A percentile compares a stretch with the other conserved stretches of the same genome.
phyloP scores from a whole-genome alignment of 768 basidiomycete species.

The Boletus sp. region DNA sequence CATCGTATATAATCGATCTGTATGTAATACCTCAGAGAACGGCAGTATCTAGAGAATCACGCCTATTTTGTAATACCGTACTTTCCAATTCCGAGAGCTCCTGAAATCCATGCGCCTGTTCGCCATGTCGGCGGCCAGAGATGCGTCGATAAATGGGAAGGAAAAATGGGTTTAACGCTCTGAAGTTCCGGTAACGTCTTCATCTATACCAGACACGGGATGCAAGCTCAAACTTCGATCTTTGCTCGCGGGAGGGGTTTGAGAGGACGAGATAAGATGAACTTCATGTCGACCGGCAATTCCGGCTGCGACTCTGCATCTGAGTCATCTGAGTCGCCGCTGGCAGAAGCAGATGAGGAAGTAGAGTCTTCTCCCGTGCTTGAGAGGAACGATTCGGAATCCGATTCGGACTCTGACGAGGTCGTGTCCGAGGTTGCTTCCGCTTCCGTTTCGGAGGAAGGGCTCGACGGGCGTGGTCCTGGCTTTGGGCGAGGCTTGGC shows the following conservation, averaged over 20 bases:
- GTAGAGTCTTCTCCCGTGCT: constrained; percentile 13
- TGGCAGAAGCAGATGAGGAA: constrained; percentile 3
- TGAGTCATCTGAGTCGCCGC: constrained; percentile 3
- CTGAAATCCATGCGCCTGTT: not conserved
- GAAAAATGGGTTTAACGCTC: not conserved
- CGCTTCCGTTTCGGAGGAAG: constrained; percentile 8
- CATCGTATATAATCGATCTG: constrained; percentile 2
- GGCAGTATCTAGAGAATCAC: not conserved
- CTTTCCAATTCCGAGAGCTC: not conserved
- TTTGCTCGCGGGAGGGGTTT: constrained; percentile 43
- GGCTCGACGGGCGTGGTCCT: constrained; percentile 9
- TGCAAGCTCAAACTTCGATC: constrained; percentile 29
- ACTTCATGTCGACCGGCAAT: constrained; percentile 33
- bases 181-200: not conserved
- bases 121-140: not conserved
- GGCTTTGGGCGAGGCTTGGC: constrained; percentile 24
- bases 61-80: constrained; percentile 7
- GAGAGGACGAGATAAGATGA: constrained; percentile 42
- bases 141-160: not conserved
- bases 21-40: constrained; percentile 7
- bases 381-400: constrained; percentile 10
- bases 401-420: constrained; percentile 12
- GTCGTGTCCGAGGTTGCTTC: not conserved
- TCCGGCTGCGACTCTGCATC: constrained; percentile 14
- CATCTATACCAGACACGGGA: not conserved